These are phyloP conservation scores for Neurospora terricola DNA, from an alignment of 495 filamentous ascomycete species.

Conservation along the genomic window DNA sequence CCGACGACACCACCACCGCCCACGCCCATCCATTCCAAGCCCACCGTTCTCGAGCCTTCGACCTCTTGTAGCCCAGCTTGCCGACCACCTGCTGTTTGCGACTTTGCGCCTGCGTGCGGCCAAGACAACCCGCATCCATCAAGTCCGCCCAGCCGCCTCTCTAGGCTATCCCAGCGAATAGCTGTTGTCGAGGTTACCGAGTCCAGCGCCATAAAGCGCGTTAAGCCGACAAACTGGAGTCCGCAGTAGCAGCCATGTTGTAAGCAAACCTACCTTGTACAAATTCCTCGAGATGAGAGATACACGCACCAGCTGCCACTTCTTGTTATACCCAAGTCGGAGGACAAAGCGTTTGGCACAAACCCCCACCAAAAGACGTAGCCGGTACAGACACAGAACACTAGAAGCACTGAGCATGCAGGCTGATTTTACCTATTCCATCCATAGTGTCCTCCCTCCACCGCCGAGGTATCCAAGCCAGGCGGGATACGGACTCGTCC, in stretches of 20 bases:
- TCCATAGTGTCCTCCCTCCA: constrained; percentile 64
- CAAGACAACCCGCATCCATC: not conserved
- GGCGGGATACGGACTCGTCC: constrained; percentile 51
- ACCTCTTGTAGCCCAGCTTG: not conserved
- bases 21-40: not conserved
- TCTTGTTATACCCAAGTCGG: not conserved
- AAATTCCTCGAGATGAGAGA: not conserved
- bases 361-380: not conserved
- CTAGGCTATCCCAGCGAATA: not conserved
- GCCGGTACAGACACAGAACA: not conserved
- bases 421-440: not conserved
- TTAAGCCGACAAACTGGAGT: not conserved
- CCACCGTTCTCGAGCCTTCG: not conserved
- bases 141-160: not conserved
- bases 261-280: not conserved
- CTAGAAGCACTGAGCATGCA: not conserved
- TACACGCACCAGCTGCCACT: not conserved
- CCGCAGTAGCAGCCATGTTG: not conserved
- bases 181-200: not conserved
- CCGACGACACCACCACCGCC: not conserved
- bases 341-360: not conserved
- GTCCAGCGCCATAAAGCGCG: not conserved
- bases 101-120: not conserved
- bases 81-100: not conserved
- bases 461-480: constrained; percentile 72